phyloP scores from a whole-genome alignment of 768 basidiomycete genomes.

The Xerocomellus amylosporus region DNA sequence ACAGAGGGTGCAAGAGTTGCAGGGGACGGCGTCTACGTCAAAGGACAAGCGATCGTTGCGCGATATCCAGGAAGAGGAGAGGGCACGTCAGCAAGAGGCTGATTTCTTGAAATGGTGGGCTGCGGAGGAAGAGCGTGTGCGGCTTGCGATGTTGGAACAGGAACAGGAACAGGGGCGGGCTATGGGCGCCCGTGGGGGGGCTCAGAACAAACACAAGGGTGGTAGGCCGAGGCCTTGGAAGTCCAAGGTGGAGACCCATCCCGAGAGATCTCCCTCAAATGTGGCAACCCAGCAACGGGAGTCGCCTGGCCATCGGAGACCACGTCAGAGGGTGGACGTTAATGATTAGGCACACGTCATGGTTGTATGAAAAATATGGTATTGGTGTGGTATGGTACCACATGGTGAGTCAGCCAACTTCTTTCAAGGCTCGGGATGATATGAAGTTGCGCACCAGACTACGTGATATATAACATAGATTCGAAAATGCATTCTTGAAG shows the following conservation, averaged over 20 bases:
- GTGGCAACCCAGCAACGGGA: slow-evolving; percentile 1
- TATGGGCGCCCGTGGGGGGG: background rate
- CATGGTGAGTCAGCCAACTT: background rate
- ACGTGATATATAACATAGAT: background rate
- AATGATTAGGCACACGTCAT: background rate
- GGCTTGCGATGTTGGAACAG: slow-evolving; percentile 39
- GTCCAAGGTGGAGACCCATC: slow-evolving; percentile 3
- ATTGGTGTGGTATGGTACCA: background rate
- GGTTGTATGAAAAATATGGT: background rate
- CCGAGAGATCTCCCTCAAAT: background rate
- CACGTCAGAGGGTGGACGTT: background rate
- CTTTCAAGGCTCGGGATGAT: background rate
- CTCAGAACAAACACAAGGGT: slow-evolving; percentile 3
- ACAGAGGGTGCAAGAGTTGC: slow-evolving; percentile 70
- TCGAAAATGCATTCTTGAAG: background rate
- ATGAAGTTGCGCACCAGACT: background rate
- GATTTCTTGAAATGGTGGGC: slow-evolving; percentile 92
- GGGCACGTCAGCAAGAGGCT: slow-evolving; percentile 58
- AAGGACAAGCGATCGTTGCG: slow-evolving; percentile 63
- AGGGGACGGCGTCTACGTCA: slow-evolving; percentile 34
- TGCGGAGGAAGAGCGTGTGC: slow-evolving; percentile 74
- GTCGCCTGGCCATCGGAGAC: background rate
- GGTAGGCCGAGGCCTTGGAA: slow-evolving; percentile 7
- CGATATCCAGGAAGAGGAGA: slow-evolving; percentile 88
- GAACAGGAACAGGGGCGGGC: background rate